Evolutionary conservation across 768 basidiomycete genomes (phyloP).

Genomic region (Dioszegia crocea): DNA sequence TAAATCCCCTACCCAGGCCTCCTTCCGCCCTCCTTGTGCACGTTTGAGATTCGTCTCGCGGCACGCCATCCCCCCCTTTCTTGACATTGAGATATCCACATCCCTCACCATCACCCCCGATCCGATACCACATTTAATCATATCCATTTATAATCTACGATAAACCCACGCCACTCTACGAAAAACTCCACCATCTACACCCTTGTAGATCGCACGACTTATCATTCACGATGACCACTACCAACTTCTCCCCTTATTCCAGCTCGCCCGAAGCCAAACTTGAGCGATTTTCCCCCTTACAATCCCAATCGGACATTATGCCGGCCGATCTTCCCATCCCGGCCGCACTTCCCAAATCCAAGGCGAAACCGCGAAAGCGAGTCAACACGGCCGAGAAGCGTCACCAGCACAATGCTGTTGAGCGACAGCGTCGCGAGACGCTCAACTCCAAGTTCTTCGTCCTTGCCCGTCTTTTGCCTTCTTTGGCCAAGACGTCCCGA

Average conservation of each 20-base stretch:
- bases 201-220: not conserved
- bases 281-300: constrained; percentile 4
- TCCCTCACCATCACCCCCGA: not conserved
- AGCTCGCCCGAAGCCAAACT: constrained; percentile 22
- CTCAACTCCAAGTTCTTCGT: constrained; percentile 85
- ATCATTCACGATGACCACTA: not conserved
- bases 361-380: constrained; percentile 69
- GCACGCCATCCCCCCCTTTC: constrained; percentile 25
- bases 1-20: constrained; percentile 15
- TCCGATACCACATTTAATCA: not conserved
- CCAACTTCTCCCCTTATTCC: constrained; percentile 27
- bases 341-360: constrained; percentile 3
- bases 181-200: not conserved
- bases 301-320: not conserved
- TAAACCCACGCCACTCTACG: not conserved
- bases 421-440: constrained; percentile 86
- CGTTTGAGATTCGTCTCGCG: constrained; percentile 50
- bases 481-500: constrained; percentile 82
- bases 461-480: constrained; percentile 84
- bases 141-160: no score
- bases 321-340: not conserved
- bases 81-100: constrained; percentile 1
- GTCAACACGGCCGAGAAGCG: constrained; percentile 96
- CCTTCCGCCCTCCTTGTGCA: constrained; percentile 47
- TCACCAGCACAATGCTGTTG: constrained; percentile 95